Percentiles rank a stretch among this genome's conserved stretches.
phyloP scores from a whole-genome alignment of 768 basidiomycete species.

The Lyophyllum decastes region DNA sequence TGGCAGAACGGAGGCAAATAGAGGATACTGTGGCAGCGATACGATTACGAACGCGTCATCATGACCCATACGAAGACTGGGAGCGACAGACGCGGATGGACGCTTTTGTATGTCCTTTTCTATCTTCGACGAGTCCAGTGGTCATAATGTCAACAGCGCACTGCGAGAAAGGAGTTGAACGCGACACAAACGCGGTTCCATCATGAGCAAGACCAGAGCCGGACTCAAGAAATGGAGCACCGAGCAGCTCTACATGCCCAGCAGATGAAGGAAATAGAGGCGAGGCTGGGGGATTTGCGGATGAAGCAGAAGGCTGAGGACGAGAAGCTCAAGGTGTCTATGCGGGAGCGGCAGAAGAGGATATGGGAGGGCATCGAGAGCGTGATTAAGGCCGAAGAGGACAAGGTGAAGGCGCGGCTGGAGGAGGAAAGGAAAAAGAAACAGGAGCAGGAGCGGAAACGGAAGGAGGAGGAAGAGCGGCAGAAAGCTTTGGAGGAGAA shows the following conservation, averaged over 20 bases:
- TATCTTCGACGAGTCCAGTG: not conserved
- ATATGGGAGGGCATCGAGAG: constrained; percentile 62
- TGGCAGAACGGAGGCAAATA: constrained; percentile 41
- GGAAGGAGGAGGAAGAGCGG: constrained; percentile 46
- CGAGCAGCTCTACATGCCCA: constrained; percentile 43
- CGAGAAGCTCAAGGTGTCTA: constrained; percentile 39
- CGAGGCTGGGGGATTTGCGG: constrained; percentile 41
- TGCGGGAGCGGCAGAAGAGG: constrained; percentile 54
- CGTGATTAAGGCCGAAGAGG: constrained; percentile 65
- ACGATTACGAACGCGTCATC: constrained; percentile 49
- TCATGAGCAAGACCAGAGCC: constrained; percentile 48
- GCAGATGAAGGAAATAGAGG: constrained; percentile 55
- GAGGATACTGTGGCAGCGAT: constrained; percentile 55
- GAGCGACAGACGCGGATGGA: constrained; percentile 51
- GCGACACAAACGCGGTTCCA: constrained; percentile 32
- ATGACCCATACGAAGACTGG: constrained; percentile 62
- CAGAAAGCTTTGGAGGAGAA: constrained; percentile 43
- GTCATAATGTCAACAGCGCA: constrained; percentile 29
- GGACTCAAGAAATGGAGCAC: constrained; percentile 30
- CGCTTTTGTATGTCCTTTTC: constrained; percentile 43
- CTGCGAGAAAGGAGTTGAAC: constrained; percentile 44
- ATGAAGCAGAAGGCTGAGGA: constrained; percentile 49
- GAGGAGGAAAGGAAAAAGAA: constrained; percentile 57
- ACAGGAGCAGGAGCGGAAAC: constrained; percentile 50
- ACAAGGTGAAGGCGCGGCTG: constrained; percentile 48